Base-by-base conservation (phyloP, 345 rosid species). In the Excoecaria agallocha region DNA sequence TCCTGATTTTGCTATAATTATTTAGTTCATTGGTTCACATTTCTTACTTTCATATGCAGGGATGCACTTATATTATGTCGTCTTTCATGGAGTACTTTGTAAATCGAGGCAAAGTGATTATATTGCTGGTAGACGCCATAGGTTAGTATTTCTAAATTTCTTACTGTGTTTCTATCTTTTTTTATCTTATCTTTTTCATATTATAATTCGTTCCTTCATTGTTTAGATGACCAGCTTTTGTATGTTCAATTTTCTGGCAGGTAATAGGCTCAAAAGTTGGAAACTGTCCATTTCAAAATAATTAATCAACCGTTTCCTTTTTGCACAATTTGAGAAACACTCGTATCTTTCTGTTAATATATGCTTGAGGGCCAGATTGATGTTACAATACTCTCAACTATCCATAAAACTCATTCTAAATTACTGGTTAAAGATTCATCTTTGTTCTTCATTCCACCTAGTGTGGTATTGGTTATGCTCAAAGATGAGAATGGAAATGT, bases 121-220 rank as follows among this genome's bases (percentile, higher is more conserved):
- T 86, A 37, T 78, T 88, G 84, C 83, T 92, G 59, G 93, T 94
- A 17, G 98, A 94, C 81, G 94, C 98, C 69, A 86, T 94, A 66
- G 97, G 98, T 94, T 76, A 87, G 88, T 60, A 38, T 38, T 76
- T 59, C 17, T 68, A 19, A 48, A 19, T 56, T 60, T 60, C 1
- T 6, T 12, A n/a, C n/a, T n/a, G n/a, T 15, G 12, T 5, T 39
- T 19, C 20, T 41, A 19, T 24, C 38, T 59, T 24, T 24, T 8
- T 3, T 2, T 59, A 38, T 24, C 25, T 59, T 24, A 15, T 24
- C 7, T 13, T 24, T 57, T 20, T 22, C 8, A 22, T 24, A n/a
- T 1, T 57, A 57, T 5, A 55, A 15, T 55, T 16, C 4, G 6
- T n/a, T 43, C 10, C 7, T 43, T 43, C 48, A 43, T 43, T 43